Evolutionary conservation across 2,329 filamentous ascomycete genomes (phyloP).

Genomic region (Thielaviopsis euricoi): DNA sequence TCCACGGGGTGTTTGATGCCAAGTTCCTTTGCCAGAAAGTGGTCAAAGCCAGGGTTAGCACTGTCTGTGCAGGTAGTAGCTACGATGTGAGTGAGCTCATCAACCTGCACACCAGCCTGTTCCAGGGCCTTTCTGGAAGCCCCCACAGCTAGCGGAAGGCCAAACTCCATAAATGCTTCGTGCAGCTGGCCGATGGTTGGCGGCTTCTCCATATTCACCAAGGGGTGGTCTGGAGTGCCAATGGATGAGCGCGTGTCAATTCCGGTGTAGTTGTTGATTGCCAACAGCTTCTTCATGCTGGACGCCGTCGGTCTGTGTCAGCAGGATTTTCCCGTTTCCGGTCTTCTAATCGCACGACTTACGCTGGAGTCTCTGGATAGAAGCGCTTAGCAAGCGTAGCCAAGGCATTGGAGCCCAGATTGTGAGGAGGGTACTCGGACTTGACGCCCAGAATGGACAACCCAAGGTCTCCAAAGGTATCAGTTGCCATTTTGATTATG

Average conservation of each 20-base stretch:
- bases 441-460: conserved; percentile 45
- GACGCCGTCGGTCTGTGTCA: neutral
- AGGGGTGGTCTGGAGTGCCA: conserved; percentile 41
- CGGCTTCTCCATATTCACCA: conserved; percentile 36
- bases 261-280: conserved; percentile 48
- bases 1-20: conserved; percentile 42
- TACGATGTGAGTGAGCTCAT: conserved; percentile 48
- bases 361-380: conserved; percentile 44
- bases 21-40: conserved; percentile 42
- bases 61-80: conserved; percentile 54
- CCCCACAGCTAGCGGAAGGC: conserved; percentile 38
- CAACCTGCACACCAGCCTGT: conserved; percentile 33
- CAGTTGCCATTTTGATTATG: neutral
- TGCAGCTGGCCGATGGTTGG: conserved; percentile 41
- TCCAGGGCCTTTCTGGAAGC: conserved; percentile 38
- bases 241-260: conserved; percentile 47
- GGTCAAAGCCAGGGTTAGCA: conserved; percentile 52
- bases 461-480: conserved; percentile 31
- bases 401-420: conserved; percentile 32
- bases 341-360: conserved; percentile 18
- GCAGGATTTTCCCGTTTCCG: neutral
- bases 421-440: conserved; percentile 41
- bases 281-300: conserved; percentile 46
- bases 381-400: conserved; percentile 36
- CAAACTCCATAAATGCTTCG: conserved; percentile 36